Evolutionary conservation across 345 rosid genomes (phyloP).

Genomic region (Zanthoxylum bungeanum): DNA sequence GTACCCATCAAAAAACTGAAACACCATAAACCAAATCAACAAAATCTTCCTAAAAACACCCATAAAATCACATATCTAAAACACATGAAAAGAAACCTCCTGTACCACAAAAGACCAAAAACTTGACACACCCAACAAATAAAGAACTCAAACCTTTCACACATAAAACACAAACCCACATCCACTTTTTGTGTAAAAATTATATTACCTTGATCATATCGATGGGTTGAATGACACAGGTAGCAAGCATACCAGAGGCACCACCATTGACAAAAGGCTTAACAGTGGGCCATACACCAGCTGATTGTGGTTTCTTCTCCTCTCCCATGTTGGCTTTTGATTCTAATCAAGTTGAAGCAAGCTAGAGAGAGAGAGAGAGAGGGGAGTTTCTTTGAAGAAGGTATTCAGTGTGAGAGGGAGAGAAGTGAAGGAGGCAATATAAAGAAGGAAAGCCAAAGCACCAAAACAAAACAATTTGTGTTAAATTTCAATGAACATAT

Average conservation of each 20-base stretch:
- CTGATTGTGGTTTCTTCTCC: slow-evolving; percentile 57
- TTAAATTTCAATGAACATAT: no score
- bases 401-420: background rate
- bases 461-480: background rate
- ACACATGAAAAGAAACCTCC: slow-evolving; percentile 9
- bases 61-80: slow-evolving; percentile 39
- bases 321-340: slow-evolving; percentile 46
- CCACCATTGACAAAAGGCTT: slow-evolving; percentile 98
- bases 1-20: background rate
- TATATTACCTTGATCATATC: slow-evolving; percentile 87
- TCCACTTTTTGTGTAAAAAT: background rate
- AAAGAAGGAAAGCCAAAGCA: background rate
- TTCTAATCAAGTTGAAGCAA: slow-evolving; percentile 9
- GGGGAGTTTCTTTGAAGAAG: background rate
- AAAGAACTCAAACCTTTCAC: background rate
- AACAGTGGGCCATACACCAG: slow-evolving; percentile 73
- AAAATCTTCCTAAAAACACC: background rate
- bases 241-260: slow-evolving; percentile 95
- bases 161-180: background rate
- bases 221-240: slow-evolving; percentile 96
- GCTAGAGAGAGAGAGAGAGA: background rate
- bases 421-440: background rate
- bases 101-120: slow-evolving; percentile 1
- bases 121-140: background rate
- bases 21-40: background rate